phyloP scores from a whole-genome alignment of 306 rosid species.

The Comarum palustre region DNA sequence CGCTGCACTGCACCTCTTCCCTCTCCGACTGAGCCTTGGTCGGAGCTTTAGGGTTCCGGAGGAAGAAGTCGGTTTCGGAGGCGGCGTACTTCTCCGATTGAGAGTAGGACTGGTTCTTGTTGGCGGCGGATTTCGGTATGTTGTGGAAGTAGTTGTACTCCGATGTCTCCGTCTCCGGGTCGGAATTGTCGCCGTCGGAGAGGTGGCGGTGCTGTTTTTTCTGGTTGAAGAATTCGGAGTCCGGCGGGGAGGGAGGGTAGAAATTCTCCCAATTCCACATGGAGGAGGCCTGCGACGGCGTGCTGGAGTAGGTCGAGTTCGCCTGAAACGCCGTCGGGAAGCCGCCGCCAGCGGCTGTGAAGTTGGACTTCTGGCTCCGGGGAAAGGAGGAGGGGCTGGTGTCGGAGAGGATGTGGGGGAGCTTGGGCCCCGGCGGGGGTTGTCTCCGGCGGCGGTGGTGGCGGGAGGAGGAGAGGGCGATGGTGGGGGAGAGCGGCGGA shows the following conservation, averaged over 20 bases:
- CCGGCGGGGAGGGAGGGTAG: constrained; percentile 93
- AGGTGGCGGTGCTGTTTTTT: constrained; percentile 20
- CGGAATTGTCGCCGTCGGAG: constrained; percentile 23
- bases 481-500: constrained; percentile 48
- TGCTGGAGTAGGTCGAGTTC: constrained; percentile 67
- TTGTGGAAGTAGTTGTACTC: constrained; percentile 46
- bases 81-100: constrained; percentile 29
- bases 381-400: constrained; percentile 65
- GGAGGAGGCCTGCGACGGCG: constrained; percentile 92
- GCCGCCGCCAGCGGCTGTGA: constrained; percentile 21
- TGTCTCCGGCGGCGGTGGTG: constrained; percentile 40
- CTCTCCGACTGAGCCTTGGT: constrained; percentile 2
- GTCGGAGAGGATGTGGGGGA: constrained; percentile 90
- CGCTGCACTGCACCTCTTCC: constrained; percentile 95
- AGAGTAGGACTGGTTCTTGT: constrained; percentile 5
- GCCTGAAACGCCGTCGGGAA: constrained; percentile 68
- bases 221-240: constrained; percentile 64
- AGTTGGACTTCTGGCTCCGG: constrained; percentile 48
- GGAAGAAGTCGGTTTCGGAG: constrained; percentile 33
- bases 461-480: constrained; percentile 35
- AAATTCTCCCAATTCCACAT: constrained; percentile 97
- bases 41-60: background rate
- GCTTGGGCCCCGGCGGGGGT: constrained; percentile 55
- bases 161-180: constrained; percentile 42
- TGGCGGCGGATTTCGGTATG: constrained; percentile 4